These are phyloP conservation scores for Dryadomyces quercivorus DNA, from an alignment of 2,329 filamentous ascomycete species.

Conservation along the genomic window DNA sequence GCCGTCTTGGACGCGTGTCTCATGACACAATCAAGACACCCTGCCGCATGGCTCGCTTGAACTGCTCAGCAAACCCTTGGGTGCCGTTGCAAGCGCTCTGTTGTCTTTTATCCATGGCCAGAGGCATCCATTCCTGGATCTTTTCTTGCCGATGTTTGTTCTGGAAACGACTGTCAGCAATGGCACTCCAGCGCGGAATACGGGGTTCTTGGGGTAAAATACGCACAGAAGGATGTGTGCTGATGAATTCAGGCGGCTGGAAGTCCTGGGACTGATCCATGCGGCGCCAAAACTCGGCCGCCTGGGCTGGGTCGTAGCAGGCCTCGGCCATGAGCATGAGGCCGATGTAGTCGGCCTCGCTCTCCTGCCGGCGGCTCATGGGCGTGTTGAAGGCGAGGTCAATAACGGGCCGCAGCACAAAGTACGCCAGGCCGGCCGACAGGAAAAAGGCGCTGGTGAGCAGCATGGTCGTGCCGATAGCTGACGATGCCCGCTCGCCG, in stretches of 20 bases:
- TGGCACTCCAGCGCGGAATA: background rate
- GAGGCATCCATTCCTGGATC: conserved; percentile 50
- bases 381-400: conserved; percentile 55
- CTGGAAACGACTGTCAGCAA: conserved; percentile 16
- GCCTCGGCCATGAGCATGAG: conserved; percentile 74
- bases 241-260: conserved; percentile 57
- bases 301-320: conserved; percentile 60
- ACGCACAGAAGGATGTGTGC: conserved; percentile 61
- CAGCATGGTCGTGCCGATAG: conserved; percentile 39
- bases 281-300: conserved; percentile 52
- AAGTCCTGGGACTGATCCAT: conserved; percentile 43
- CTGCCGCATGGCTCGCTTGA: conserved; percentile 33
- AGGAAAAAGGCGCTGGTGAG: conserved; percentile 37
- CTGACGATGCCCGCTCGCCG: conserved; percentile 48
- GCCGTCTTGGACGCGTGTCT: background rate
- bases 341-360: conserved; percentile 70
- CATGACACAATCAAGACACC: conserved; percentile 15
- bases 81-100: conserved; percentile 43
- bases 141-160: conserved; percentile 52
- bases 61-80: conserved; percentile 37
- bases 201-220: background rate
- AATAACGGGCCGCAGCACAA: conserved; percentile 35
- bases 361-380: conserved; percentile 59
- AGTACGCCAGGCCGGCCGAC: conserved; percentile 27
- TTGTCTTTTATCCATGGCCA: conserved; percentile 40